These are phyloP conservation scores for Heterobasidion occidentale DNA, from an alignment of 1,284 basidiomycete species.

Conservation along the genomic window DNA sequence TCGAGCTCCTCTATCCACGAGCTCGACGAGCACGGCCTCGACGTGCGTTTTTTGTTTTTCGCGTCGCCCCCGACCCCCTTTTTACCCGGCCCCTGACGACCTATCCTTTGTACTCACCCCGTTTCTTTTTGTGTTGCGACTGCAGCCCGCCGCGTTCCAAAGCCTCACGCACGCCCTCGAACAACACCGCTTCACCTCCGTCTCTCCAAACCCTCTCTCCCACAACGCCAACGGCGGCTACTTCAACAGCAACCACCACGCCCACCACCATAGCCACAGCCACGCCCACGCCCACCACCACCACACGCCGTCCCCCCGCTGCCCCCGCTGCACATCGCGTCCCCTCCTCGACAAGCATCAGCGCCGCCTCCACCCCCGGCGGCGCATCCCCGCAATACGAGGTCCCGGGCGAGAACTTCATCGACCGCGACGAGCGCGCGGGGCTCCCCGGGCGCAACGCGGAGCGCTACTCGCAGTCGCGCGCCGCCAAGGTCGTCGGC, in stretches of 20 bases:
- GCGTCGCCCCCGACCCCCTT: neutral
- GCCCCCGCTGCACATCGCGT: neutral
- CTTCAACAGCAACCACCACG: neutral
- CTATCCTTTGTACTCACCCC: neutral
- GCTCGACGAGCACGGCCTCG: constrained; percentile 37
- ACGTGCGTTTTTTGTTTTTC: constrained; percentile 26
- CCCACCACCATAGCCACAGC: neutral
- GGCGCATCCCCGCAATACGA: constrained; percentile 3
- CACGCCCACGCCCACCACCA: neutral
- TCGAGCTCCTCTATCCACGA: constrained; percentile 18
- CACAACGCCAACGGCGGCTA: neutral
- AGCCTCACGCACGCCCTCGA: constrained; percentile 37
- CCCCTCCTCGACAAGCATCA: constrained; percentile 3
- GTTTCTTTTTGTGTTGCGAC: neutral
- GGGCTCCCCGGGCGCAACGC: constrained; percentile 18
- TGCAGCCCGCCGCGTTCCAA: constrained; percentile 42
- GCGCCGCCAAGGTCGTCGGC: constrained; percentile 10
- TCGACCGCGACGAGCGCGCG: constrained; percentile 23
- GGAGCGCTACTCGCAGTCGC: constrained; percentile 11
- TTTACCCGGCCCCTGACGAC: neutral
- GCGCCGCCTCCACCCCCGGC: neutral
- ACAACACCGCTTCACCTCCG: constrained; percentile 23
- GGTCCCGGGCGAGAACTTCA: constrained; percentile 22
- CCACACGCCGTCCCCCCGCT: neutral
- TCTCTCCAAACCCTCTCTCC: neutral